A percentile compares a stretch with the other conserved stretches of the same genome.
Evolutionary conservation across 2,329 filamentous ascomycete genomes (phyloP).

Genomic region (Erysiphe pulchra): DNA sequence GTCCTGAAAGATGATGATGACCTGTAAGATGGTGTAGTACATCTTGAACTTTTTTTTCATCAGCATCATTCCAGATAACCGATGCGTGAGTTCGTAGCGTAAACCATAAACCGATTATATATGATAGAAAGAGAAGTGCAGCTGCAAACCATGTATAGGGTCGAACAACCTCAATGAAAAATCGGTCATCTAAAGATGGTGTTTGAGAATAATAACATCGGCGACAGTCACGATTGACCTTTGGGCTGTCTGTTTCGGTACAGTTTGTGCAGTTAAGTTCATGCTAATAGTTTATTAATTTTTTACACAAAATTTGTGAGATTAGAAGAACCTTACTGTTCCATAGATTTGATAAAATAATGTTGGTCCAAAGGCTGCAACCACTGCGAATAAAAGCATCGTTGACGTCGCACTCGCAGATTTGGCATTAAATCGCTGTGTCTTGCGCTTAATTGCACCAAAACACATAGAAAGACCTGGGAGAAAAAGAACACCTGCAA

Average conservation of each 20-base stretch:
- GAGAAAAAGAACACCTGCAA: conserved; percentile 83
- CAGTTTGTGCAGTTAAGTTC: conserved; percentile 65
- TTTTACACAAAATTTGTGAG: not conserved
- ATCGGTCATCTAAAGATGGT: conserved; percentile 60
- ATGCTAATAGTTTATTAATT: conserved; percentile 26
- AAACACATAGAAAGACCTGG: conserved; percentile 97
- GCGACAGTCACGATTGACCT: conserved; percentile 43
- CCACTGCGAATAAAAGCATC: conserved; percentile 89
- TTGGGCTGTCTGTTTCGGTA: conserved; percentile 19
- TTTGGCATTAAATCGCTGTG: conserved; percentile 88
- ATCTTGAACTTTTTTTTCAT: conserved; percentile 47
- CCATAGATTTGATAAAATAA: conserved; percentile 98
- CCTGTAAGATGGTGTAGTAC: conserved; percentile 10
- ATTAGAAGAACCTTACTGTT: conserved; percentile 27
- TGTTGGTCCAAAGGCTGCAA: conserved; percentile 84
- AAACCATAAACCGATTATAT: conserved; percentile 83
- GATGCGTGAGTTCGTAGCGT: conserved; percentile 88
- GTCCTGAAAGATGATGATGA: conserved; percentile 5
- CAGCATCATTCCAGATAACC: conserved; percentile 74
- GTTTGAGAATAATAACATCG: conserved; percentile 84
- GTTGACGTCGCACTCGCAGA: conserved; percentile 93
- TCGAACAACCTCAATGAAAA: conserved; percentile 73
- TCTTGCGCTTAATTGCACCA: conserved; percentile 90
- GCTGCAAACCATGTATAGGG: conserved; percentile 86
- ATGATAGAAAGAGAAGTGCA: conserved; percentile 66